phyloP scores from a whole-genome alignment of 202 grass and related monocot species.

The Saccharum hybrid region DNA sequence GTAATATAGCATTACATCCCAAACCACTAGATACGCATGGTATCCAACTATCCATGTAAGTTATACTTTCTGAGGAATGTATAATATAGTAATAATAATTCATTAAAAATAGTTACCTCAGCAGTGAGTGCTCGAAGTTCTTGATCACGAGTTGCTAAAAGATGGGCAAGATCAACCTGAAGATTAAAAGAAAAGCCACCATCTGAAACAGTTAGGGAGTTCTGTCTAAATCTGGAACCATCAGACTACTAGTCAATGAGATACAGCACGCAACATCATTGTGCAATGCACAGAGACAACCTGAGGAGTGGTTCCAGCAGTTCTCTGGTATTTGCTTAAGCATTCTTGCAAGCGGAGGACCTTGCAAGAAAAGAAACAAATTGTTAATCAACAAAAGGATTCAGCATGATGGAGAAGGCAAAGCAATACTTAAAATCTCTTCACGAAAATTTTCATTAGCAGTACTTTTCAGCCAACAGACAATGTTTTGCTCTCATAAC shows the following conservation, averaged over 20 bases:
- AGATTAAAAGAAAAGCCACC: conserved; percentile 22
- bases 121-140: conserved; percentile 89
- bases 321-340: conserved; percentile 97
- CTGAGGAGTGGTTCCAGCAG: conserved; percentile 79
- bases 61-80: conserved; percentile 20
- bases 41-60: not conserved
- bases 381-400: conserved; percentile 28
- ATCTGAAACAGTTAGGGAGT: conserved; percentile 23
- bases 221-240: conserved; percentile 15
- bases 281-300: conserved; percentile 40
- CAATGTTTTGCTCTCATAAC: too few species aligned
- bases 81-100: conserved; percentile 24
- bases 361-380: conserved; percentile 52
- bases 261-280: not conserved
- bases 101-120: conserved; percentile 65
- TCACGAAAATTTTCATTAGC: not conserved
- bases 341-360: conserved; percentile 96
- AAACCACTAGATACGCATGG: not conserved
- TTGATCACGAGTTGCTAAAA: conserved; percentile 95
- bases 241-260: not conserved
- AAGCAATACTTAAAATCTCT: not conserved
- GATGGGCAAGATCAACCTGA: conserved; percentile 96
- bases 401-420: not conserved
- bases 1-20: not conserved
- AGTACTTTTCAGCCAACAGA: too few species aligned